Evolutionary conservation across 805 yeast species (phyloP), one percentile per base, ranked within the genome.

Genomic region (Saturnispora sekii): DNA sequence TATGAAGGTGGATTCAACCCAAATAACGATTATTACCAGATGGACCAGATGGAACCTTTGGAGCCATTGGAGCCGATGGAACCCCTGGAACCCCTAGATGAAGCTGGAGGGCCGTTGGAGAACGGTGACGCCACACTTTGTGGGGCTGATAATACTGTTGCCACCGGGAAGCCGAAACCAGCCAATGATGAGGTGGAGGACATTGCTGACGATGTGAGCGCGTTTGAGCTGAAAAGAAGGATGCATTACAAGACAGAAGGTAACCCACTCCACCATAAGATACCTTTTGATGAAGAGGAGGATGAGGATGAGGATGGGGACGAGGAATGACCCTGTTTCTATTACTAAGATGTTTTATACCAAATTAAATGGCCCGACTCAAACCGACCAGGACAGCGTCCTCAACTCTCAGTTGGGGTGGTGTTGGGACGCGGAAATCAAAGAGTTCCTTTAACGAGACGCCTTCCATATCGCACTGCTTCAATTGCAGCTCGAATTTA

Each of bases 1-100:
- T 89, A 83, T 56, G 94, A 85, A 59, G 94, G 93, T 10, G 94
- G 95, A 1, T 82, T 85, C 26, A 80, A 83, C 55, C 89, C 93
- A 46, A 70, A 74, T 43, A 86, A 85, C 30, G 95, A 88, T 55
- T 83, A 84, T 58, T 86, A 87, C 53, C 71, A 73, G 43, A 76
- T 74, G 5, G 90, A 83, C 55, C 78, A 79, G 38, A 88, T 81
- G 32, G 76, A 73, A 3, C 75, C 65, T 7, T 70, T 68, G 3
- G 44, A 45, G 10, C 41, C 38, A 9, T 38, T 39, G n/a, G 79
- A 41, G 85, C 85, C 1, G 80, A 73, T 73, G 52, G 43, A 40
- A 2, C 38, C 33, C 11, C 41, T 60, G 17, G 47, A 57, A 32
- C 70, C 68, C 31, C 48, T 53, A 7, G 66, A 56, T 12, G 65